Evolutionary conservation across 2,329 filamentous ascomycete species (phyloP).

Genomic region (Hypoxylon sp.): DNA sequence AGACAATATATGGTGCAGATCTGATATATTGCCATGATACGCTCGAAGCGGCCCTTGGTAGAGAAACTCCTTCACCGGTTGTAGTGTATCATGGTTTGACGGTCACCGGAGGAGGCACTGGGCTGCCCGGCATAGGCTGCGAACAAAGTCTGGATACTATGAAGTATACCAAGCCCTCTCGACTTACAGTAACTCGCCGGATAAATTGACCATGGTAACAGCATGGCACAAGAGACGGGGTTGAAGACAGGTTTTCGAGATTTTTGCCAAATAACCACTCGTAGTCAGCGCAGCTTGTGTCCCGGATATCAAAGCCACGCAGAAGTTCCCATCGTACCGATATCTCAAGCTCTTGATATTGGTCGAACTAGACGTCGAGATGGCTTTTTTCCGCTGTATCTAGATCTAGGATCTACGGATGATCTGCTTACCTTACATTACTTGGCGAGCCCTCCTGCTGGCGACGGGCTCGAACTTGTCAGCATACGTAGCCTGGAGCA

Average conservation of each 20-base stretch:
- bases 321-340: conserved; percentile 1
- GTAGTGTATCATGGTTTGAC: neutral
- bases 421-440: neutral
- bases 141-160: conserved; percentile 4
- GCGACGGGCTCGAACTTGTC: neutral
- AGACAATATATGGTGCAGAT: conserved; percentile 11
- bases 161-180: conserved; percentile 9
- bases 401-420: neutral
- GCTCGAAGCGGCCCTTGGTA: neutral
- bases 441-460: neutral
- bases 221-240: neutral
- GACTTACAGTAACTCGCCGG: neutral
- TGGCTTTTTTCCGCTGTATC: neutral
- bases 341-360: conserved; percentile 1
- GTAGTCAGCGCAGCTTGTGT: neutral
- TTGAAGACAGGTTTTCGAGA: neutral
- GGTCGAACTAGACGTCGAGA: neutral
- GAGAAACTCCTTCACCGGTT: conserved; percentile 1
- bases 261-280: neutral
- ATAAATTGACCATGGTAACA: neutral
- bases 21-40: conserved; percentile 18
- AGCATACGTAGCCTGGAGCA: neutral
- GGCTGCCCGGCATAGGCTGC: neutral
- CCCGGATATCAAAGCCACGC: neutral
- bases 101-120: neutral